Evolutionary conservation across 2,329 filamentous ascomycete genomes (phyloP), one percentile per base, ranked within the genome.

Genomic region (Neonectria hederae): DNA sequence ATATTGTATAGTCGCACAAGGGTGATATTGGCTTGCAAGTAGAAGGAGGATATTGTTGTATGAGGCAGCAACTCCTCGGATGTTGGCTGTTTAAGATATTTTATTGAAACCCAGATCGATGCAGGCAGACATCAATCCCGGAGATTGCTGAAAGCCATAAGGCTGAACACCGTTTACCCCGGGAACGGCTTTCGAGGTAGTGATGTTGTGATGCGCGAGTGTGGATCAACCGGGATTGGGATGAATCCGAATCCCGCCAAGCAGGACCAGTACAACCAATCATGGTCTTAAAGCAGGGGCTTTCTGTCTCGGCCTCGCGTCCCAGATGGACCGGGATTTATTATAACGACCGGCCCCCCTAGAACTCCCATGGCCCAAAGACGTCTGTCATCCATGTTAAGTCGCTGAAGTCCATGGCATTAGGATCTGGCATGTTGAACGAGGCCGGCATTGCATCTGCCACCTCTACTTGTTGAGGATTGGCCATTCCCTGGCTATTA

Each of bases 351-450:
- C 57, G 61, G 59, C 43, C 48, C 5, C 38, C 28, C 48, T 63
- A 78, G 43, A 76, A 75, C 19, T 79, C 77, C 78, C 77, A 79
- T 5, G 78, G 75, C 1, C 76, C 76, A 69, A 80, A 79, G 5
- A 78, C 73, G 43, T 80, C 78, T 17, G 76, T 73, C 76, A 80
- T 79, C 78, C 78, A 80, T 19, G 73, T 67, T 52, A 79, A 65
- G 63, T 80, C 78, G 7, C 69, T 72, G 48, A 79, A 76, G 56
- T 80, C 77, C 49, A 76, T 67, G 24, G 69, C 67, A 7, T 68
- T 71, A n/a, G 67, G 56, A 24, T 67, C 74, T 9, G 59, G 54
- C 42, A 73, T 59, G 42, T 68, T 70, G 38, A 73, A 68, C 57
- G 68, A 24, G 32, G 68, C 30, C 53, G 70, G 64, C 38, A 28